A percentile compares a stretch with the other conserved stretches of the same genome.
phyloP scores from a whole-genome alignment of 129 eudicot genomes.

The Tagetes erecta region DNA sequence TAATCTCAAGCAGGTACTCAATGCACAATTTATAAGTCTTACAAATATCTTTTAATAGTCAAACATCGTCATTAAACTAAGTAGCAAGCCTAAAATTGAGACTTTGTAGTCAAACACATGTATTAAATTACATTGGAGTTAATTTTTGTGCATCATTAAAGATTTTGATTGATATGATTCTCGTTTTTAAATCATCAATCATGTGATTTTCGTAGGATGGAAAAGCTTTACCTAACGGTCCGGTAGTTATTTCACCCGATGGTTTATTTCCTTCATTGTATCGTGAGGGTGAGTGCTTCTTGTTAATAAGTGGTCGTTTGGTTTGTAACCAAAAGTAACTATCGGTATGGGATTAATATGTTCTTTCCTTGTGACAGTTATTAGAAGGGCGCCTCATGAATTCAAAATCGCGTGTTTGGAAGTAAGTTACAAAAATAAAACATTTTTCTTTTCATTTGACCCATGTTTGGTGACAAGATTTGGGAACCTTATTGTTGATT shows the following conservation, averaged over 20 bases:
- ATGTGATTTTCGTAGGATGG: constrained; percentile 65
- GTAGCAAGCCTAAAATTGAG: background rate
- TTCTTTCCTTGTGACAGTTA: constrained; percentile 52
- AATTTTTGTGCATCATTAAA: background rate
- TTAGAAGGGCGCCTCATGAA: constrained; percentile 98
- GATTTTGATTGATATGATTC: background rate
- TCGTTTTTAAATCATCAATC: background rate
- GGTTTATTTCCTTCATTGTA: constrained; percentile 88
- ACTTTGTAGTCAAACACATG: background rate
- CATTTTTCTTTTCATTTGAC: background rate
- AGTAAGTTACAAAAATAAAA: constrained; percentile 46
- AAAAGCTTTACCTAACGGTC: constrained; percentile 86
- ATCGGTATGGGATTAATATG: background rate
- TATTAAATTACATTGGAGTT: background rate
- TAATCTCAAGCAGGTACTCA: constrained; percentile 88
- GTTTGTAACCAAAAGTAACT: too few species aligned
- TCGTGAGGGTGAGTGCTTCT: constrained; percentile 72
- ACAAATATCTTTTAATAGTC: background rate
- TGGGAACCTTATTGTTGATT: background rate
- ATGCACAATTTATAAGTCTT: background rate
- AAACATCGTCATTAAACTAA: too few species aligned
- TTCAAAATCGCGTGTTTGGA: constrained; percentile 97
- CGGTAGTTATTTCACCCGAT: constrained; percentile 97
- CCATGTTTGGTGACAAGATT: constrained; percentile 10
- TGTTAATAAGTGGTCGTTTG: too few species aligned